These are phyloP conservation scores for Trichoderma sp. DNA, from an alignment of 2,329 filamentous ascomycete species.

Conservation along the genomic window DNA sequence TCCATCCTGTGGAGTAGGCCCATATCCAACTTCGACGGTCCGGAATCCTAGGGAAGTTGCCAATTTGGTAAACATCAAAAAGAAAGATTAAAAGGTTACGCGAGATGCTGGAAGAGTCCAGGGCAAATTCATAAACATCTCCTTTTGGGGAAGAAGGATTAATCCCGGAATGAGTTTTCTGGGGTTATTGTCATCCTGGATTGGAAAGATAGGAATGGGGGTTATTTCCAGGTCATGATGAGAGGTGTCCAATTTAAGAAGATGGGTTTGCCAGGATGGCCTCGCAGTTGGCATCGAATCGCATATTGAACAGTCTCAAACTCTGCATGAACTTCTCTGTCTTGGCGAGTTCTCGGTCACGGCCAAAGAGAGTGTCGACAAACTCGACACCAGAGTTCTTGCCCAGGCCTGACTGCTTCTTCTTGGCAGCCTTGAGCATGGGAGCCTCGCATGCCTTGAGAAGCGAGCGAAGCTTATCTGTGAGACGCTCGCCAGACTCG, in stretches of 20 bases:
- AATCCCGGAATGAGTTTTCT: slow-evolving; percentile 17
- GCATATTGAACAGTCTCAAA: slow-evolving; percentile 85
- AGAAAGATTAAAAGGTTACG: slow-evolving; percentile 30
- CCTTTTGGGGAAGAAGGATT: slow-evolving; percentile 18
- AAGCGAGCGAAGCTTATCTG: slow-evolving; percentile 80
- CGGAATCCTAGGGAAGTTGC: slow-evolving; percentile 26
- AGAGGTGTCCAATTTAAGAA: slow-evolving; percentile 46
- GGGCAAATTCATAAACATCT: slow-evolving; percentile 25
- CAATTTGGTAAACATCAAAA: slow-evolving; percentile 27
- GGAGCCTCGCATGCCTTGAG: slow-evolving; percentile 91
- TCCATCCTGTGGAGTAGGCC: slow-evolving; percentile 27
- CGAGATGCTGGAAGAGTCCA: slow-evolving; percentile 24
- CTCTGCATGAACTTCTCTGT: slow-evolving; percentile 93
- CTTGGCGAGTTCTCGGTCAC: slow-evolving; percentile 83
- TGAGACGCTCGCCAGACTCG: slow-evolving; percentile 83
- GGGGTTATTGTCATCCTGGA: slow-evolving; percentile 22
- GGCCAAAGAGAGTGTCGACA: slow-evolving; percentile 92
- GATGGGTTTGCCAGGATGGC: slow-evolving; percentile 73
- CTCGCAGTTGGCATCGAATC: slow-evolving; percentile 95
- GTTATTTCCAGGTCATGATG: neutral
- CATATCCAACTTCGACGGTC: slow-evolving; percentile 23
- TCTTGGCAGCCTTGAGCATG: slow-evolving; percentile 90
- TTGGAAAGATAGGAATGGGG: neutral
- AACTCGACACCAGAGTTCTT: slow-evolving; percentile 94
- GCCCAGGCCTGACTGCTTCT: slow-evolving; percentile 70